Base-by-base conservation (phyloP, 805 yeast genomes). In the Metschnikowia santaceciliae region DNA sequence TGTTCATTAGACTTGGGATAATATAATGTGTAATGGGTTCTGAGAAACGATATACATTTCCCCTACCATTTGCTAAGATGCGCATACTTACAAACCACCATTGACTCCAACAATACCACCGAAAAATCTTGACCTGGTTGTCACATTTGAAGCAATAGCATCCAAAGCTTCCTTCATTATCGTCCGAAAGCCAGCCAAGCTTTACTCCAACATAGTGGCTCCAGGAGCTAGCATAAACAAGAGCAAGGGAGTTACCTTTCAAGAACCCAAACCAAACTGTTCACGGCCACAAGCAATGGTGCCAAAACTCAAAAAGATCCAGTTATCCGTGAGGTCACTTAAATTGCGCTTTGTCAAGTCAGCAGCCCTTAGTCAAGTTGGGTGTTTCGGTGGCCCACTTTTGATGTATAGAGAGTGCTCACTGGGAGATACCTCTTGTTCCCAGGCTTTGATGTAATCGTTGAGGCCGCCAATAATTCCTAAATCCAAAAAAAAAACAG, bases 261-360 rank as follows among this genome's bases (percentile, higher is more conserved):
- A 72, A 53, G 13, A 87, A 81, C 30, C 30, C 20, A 95, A 92
- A 34, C 98, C 99, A 63, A 88, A 89, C 68, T 94, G 99, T 32
- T 84, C 83, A 56, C 99, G 75, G 4, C 99, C 99, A 70, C 99
- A 94, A 4, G 97, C 97, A 10, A 90, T 60, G n/a, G 79, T 71
- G 1, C 98, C 99, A 76, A 99, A 94, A 45, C 80, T 79, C 42
- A 94, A 69, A 71, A 99, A 94, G n/a, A 94, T 74, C 99, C 99
- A 69, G 63, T 94, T 94, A 55, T 84, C 87, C 32, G 69, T 66
- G 56, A 94, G 72, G 1, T 78, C 87, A 70, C 96, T 87, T 10
- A 65, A 66, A 2, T 58, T 54, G 65, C 95, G 86, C 44, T 77
- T 61, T 0, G 72, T 53, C 3, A 78, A 54, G 33, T 78, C 73